Evolutionary conservation across 2,329 filamentous ascomycete genomes (phyloP).

Genomic region (Colletotrichum lini): DNA sequence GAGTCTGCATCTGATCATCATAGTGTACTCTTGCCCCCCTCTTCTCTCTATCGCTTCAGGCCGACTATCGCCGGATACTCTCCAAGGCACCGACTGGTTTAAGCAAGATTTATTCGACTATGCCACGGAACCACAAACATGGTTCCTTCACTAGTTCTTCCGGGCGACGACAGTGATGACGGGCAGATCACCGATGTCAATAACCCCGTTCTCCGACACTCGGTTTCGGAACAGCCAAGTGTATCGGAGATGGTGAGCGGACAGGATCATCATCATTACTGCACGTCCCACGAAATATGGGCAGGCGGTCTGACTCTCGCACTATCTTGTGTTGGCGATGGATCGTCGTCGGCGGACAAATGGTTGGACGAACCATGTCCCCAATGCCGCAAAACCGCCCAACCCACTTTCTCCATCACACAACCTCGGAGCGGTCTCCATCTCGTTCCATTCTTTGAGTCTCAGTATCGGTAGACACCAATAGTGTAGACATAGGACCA

Average conservation of each 20-base stretch:
- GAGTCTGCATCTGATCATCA: background rate
- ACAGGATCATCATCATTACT: slow-evolving; percentile 23
- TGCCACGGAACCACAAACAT: slow-evolving; percentile 15
- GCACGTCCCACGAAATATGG: background rate
- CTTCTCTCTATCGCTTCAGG: slow-evolving; percentile 6
- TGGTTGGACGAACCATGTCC: slow-evolving; percentile 22
- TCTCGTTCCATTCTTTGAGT: slow-evolving; percentile 21
- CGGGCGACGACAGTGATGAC: slow-evolving; percentile 15
- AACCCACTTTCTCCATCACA: slow-evolving; percentile 26
- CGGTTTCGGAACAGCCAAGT: slow-evolving; percentile 10
- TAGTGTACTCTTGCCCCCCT: background rate
- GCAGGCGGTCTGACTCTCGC: slow-evolving; percentile 24
- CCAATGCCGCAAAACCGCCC: slow-evolving; percentile 11
- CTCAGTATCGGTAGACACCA: background rate
- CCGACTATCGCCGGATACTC: background rate
- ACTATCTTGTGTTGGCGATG: slow-evolving; percentile 19
- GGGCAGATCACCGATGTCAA: slow-evolving; percentile 18
- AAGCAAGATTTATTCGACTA: slow-evolving; percentile 14
- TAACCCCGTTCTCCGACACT: slow-evolving; percentile 4
- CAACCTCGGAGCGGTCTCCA: slow-evolving; percentile 16
- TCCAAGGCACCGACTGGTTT: slow-evolving; percentile 7
- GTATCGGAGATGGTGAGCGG: slow-evolving; percentile 26
- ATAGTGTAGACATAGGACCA: slow-evolving; percentile 12
- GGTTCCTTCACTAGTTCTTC: background rate
- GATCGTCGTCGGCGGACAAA: background rate